A percentile compares a stretch with the other conserved stretches of the same genome.
These are phyloP conservation scores for Pythium periplocum DNA, from an alignment of 352 stramenopile genomes.

Conservation along the genomic window DNA sequence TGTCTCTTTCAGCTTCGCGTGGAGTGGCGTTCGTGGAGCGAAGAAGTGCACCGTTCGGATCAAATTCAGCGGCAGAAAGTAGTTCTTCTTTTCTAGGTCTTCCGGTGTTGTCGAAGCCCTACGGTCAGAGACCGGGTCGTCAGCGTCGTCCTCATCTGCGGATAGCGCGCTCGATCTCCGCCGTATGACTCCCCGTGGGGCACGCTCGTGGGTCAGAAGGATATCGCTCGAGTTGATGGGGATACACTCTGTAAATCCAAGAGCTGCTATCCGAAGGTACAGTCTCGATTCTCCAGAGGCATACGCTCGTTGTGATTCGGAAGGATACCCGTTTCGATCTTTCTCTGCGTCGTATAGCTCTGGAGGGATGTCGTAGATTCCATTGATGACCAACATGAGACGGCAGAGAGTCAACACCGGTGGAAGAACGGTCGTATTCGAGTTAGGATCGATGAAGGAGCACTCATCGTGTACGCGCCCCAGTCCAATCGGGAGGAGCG, in stretches of 20 bases:
- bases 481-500: constrained; percentile 29
- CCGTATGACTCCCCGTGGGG: constrained; percentile 31
- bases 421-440: constrained; percentile 37
- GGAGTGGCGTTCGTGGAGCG: constrained; percentile 58
- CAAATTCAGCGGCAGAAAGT: constrained; percentile 72
- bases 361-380: constrained; percentile 76
- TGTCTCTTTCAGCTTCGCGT: constrained; percentile 73
- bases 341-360: constrained; percentile 70
- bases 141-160: constrained; percentile 22
- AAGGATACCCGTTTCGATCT: neutral
- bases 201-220: constrained; percentile 34
- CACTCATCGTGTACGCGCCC: constrained; percentile 42
- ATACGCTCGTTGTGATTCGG: too few species aligned
- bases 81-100: constrained; percentile 28
- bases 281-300: constrained; percentile 24
- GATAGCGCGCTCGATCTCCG: constrained; percentile 27
- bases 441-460: constrained; percentile 38
- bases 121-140: constrained; percentile 9
- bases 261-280: constrained; percentile 65
- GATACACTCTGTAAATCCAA: constrained; percentile 77
- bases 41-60: constrained; percentile 78
- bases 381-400: constrained; percentile 71
- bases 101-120: too few species aligned
- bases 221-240: constrained; percentile 56
- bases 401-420: constrained; percentile 71